These are phyloP conservation scores for Fusarium nygamai DNA, from an alignment of 2,329 filamentous ascomycete genomes.

Conservation along the genomic window DNA sequence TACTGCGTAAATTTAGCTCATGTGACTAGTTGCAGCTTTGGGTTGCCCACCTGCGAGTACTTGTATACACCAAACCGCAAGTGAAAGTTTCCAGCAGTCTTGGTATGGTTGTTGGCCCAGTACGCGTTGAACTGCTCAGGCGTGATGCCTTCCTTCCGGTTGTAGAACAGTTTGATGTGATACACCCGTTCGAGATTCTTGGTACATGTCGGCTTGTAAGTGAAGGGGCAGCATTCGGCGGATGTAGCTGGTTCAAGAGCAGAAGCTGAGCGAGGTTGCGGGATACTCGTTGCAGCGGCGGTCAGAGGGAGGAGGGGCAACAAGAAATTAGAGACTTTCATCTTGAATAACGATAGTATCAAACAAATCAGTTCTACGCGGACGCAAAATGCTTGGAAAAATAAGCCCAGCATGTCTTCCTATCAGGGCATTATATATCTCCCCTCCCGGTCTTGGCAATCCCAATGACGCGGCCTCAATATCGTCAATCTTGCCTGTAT, in stretches of 20 bases:
- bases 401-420: rapidly evolving
- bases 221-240: constrained; percentile 1
- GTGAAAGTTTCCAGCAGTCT: constrained; percentile 8
- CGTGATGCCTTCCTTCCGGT: not conserved
- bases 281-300: not conserved
- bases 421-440: not conserved
- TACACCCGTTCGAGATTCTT: constrained; percentile 6
- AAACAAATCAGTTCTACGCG: rapidly evolving
- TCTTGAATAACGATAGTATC: rapidly evolving
- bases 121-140: not conserved
- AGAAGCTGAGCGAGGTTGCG: not conserved
- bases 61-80: not conserved
- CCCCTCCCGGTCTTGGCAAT: not conserved
- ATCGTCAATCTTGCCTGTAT: not conserved
- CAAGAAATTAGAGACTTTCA: not conserved
- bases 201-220: not conserved
- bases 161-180: constrained; percentile 6
- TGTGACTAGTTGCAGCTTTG: rapidly evolving
- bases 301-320: not conserved
- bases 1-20: not conserved
- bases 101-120: constrained; percentile 18
- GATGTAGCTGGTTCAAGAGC: not conserved
- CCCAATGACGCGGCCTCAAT: not conserved
- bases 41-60: not conserved
- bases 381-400: rapidly evolving